phyloP scores from a whole-genome alignment of 2,329 filamentous ascomycete species.

The Diaporthe helianthi region DNA sequence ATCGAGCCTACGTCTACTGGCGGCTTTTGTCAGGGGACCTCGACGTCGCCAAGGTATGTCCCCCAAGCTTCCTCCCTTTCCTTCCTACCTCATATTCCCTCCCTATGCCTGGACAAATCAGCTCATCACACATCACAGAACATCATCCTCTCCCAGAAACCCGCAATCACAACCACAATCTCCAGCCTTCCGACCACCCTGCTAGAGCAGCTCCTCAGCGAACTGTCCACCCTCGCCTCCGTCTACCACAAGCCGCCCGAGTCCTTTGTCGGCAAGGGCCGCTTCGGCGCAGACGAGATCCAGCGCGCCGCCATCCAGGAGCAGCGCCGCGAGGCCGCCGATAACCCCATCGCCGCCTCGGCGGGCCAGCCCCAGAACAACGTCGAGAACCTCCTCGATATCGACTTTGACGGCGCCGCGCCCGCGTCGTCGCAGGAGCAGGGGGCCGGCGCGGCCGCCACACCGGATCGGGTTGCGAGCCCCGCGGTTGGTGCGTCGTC shows the following conservation, averaged over 20 bases:
- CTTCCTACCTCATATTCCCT: too few relatives aligned
- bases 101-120: neutral
- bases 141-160: slow-evolving; percentile 92
- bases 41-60: slow-evolving; percentile 79
- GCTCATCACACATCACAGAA: slow-evolving; percentile 55
- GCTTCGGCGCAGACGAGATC: slow-evolving; percentile 91
- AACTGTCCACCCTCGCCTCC: slow-evolving; percentile 93
- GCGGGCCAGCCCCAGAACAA: slow-evolving; percentile 71
- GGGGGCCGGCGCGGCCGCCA: slow-evolving; percentile 58
- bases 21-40: slow-evolving; percentile 91
- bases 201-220: slow-evolving; percentile 86
- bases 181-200: slow-evolving; percentile 83
- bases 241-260: slow-evolving; percentile 99
- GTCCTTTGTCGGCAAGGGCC: slow-evolving; percentile 96
- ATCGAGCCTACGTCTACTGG: slow-evolving; percentile 98
- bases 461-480: slow-evolving; percentile 73
- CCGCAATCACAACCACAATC: slow-evolving; percentile 93
- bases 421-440: slow-evolving; percentile 87
- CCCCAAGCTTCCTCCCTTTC: too few relatives aligned
- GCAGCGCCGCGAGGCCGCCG: slow-evolving; percentile 87
- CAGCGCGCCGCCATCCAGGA: slow-evolving; percentile 97
- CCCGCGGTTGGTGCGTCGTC: slow-evolving; percentile 55
- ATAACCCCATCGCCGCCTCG: slow-evolving; percentile 92
- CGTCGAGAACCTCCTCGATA: slow-evolving; percentile 89
- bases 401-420: slow-evolving; percentile 73